Evolutionary conservation across 169 alveolate species (phyloP), one percentile per base, ranked within the genome.

Genomic region (Sarcocystis neurona): DNA sequence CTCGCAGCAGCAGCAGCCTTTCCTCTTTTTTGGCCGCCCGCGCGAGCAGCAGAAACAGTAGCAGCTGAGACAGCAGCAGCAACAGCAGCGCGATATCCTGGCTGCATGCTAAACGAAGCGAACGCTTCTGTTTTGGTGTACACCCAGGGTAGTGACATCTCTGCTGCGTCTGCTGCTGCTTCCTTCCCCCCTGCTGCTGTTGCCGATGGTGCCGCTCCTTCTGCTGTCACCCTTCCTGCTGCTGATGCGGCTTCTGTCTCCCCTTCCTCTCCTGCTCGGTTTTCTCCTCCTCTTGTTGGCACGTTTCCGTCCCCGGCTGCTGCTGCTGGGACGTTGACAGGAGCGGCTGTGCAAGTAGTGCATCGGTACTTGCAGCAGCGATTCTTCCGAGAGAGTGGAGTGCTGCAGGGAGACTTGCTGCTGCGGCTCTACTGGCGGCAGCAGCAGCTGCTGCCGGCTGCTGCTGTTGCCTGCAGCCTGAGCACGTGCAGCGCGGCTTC

Each of bases 351-450:
- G 34, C 82, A 56, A 2, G 6, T 30, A n/a, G 12, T 72, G 10
- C 82, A 72, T 30, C 58, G 34, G 82, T 72, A 72, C 41, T 53
- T 72, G 30, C 82, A 72, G 56, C 82, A 37, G 43, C 47, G 82
- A 6, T 72, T 72, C 53, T 72, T 72, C 34, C 82, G 18, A 39
- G 46, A 37, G 1, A 39, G 53, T 1, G 23, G 27, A 15, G 47
- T 39, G 34, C 43, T 39, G 56, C 82, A 72, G 32, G 82, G 82
- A 2, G 53, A 72, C 82, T 2, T 72, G 47, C 27, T 72, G 82
- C 58, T 43, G 34, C 82, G 82, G 56, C 30, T 37, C 58, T 72
- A 72, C 82, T 39, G 47, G 41, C 82, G 41, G 56, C 56, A 37
- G 50, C 58, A 39, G 18, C 58, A 47, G 41, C 56, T 30, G 39